Evolutionary conservation across 2,329 filamentous ascomycete species (phyloP).

Genomic region (Tolypocladium nubicola): DNA sequence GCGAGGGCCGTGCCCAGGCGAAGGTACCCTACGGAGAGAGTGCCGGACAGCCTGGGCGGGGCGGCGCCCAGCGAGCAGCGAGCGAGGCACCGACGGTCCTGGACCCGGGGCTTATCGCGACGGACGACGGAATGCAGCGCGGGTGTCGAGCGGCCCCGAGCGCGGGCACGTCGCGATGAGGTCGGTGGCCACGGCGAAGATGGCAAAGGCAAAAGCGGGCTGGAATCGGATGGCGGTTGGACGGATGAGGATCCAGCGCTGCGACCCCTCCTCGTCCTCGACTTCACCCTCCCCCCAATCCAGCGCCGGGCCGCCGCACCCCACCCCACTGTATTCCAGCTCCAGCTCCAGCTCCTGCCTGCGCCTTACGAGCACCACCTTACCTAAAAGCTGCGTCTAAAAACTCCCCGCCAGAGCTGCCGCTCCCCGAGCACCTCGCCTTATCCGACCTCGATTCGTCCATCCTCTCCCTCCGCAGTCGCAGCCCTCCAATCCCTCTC

Average conservation of each 20-base stretch:
- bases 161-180: background rate
- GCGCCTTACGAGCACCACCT: background rate
- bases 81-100: too few species aligned
- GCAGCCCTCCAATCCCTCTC: background rate
- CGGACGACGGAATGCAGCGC: too few species aligned
- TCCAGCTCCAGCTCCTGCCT: background rate
- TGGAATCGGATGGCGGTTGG: background rate
- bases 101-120: too few species aligned
- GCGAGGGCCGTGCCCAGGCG: background rate
- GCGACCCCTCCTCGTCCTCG: background rate
- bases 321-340: too few species aligned
- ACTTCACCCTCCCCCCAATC: background rate
- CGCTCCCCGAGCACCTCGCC: background rate
- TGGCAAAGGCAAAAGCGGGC: background rate
- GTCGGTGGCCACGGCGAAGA: background rate
- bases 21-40: too few species aligned
- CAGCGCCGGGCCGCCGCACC: background rate
- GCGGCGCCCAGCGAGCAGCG: too few species aligned
- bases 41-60: too few species aligned
- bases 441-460: background rate
- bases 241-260: background rate
- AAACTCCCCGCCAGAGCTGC: background rate
- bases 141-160: too few species aligned
- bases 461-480: background rate
- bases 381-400: background rate